Conservation (phyloP, 441 rosid genomes). For the Erodium texanum region DNA sequence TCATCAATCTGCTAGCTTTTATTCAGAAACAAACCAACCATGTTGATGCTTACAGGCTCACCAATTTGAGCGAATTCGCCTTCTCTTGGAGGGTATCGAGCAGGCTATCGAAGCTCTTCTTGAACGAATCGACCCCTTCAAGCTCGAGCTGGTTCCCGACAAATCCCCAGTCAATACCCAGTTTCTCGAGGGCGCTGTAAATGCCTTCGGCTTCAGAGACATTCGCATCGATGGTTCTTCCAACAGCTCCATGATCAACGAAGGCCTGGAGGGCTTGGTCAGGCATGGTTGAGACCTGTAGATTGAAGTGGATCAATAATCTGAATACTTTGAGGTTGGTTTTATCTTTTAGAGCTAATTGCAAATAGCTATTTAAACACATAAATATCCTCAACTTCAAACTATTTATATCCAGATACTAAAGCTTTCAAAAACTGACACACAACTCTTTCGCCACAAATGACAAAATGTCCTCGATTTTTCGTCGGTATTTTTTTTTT, state of each 20-base stretch:
- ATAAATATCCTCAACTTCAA: too few relatives aligned
- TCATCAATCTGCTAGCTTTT: conserved; percentile 22
- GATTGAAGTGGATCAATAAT: neutral
- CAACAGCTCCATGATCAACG: conserved; percentile 68
- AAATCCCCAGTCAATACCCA: conserved; percentile 78
- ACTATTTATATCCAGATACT: too few relatives aligned
- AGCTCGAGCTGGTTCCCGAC: conserved; percentile 80
- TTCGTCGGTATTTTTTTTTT: too few relatives aligned
- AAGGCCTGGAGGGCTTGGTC: conserved; percentile 96
- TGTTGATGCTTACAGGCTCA: conserved; percentile 40
- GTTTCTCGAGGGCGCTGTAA: conserved; percentile 91
- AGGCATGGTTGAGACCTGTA: conserved; percentile 95
- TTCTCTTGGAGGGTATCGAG: conserved; percentile 88
- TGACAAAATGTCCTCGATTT: too few relatives aligned
- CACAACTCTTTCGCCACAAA: too few relatives aligned
- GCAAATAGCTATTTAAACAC: too few relatives aligned
- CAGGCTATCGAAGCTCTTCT: conserved; percentile 88
- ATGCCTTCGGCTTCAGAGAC: conserved; percentile 88
- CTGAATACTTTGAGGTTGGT: too few relatives aligned
- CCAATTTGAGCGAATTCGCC: conserved; percentile 75
- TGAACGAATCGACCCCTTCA: conserved; percentile 88
- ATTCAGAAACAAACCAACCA: conserved; percentile 18
- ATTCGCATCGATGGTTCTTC: conserved; percentile 78
- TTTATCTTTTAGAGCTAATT: too few relatives aligned
- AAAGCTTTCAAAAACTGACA: too few relatives aligned